These are phyloP conservation scores for Russula sp. DNA, from an alignment of 768 basidiomycete species.

Conservation along the genomic window DNA sequence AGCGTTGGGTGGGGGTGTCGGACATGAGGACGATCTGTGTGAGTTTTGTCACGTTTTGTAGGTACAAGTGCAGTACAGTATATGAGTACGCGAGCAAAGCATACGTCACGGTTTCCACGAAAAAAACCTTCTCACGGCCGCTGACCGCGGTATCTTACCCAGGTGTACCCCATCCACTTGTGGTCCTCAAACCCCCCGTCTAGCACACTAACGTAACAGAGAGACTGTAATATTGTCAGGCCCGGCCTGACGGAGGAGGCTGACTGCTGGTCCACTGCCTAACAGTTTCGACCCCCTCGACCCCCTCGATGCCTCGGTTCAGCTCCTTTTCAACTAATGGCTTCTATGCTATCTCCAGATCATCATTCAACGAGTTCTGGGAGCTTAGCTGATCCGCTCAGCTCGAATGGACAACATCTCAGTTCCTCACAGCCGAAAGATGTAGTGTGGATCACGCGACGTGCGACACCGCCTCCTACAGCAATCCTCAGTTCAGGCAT, in stretches of 20 bases:
- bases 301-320: not conserved
- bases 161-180: not conserved
- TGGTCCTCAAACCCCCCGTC: not conserved
- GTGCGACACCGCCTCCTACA: not conserved
- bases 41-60: not conserved
- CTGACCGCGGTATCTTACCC: not conserved
- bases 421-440: not conserved
- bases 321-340: not conserved
- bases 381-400: slow-evolving; percentile 11
- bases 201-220: slow-evolving; percentile 3
- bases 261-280: slow-evolving; percentile 14
- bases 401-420: slow-evolving; percentile 19
- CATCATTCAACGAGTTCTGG: slow-evolving; percentile 1
- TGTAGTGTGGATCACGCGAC: not conserved
- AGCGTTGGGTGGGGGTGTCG: slow-evolving; percentile 37
- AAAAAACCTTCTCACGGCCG: slow-evolving; percentile 16
- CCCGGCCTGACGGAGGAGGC: not conserved
- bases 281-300: not conserved
- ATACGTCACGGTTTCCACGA: not conserved
- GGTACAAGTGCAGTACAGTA: not conserved
- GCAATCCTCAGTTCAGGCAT: slow-evolving; percentile 18
- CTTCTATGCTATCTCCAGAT: slow-evolving; percentile 3
- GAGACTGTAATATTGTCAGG: no score
- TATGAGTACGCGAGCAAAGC: not conserved
- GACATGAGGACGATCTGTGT: slow-evolving; percentile 27